Base-by-base conservation (phyloP, 306 rosid species). In the Ochetophila trinervis region DNA sequence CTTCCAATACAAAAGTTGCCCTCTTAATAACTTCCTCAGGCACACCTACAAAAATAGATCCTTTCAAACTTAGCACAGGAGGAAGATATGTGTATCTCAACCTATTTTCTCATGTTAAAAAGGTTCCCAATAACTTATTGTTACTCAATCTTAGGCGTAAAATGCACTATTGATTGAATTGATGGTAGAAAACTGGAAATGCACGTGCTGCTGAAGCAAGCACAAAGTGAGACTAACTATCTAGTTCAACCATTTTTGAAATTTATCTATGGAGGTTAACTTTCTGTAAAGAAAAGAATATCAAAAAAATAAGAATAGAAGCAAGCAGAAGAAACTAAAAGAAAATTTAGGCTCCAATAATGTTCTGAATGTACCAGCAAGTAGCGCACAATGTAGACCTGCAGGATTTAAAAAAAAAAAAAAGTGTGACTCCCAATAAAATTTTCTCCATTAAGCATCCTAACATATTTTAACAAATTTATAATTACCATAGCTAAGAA, bases 311-410 rank as follows among this genome's bases (percentile, higher is more conserved):
- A 44, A 24, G 22, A 5, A 42, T 11, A 37, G 37, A 44, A 22
- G 51, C 5, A 50, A 62, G 42, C n/a, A 66, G 57, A 36, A 78
- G 16, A 58, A 62, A 57, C 32, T 45, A 40, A 40, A 15, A n/a
- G 11, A 21, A 17, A 32, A 0, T n/a, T 65, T 52, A 17, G 23
- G 32, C 68, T 65, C 51, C 34, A 61, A 53, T 30, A 65, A 74
- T 53, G 51, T 82, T 89, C 92, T 88, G 18, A 65, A 67, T 42
- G 21, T 86, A 92, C 98, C 98, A 34, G 97, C 97, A 73, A 85
- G 98, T 48, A 71, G 79, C 0, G 98, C 98, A 76, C 98, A 93
- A 69, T 93, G 96, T 72, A 93, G 78, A 49, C 98, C 98, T 93
- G 91, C 84, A 68, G 45, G 76, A 70, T 59, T 69, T 22, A 19